Evolutionary conservation across 116 monocot species (phyloP).

Genomic region (Phalaenopsis hybrid): DNA sequence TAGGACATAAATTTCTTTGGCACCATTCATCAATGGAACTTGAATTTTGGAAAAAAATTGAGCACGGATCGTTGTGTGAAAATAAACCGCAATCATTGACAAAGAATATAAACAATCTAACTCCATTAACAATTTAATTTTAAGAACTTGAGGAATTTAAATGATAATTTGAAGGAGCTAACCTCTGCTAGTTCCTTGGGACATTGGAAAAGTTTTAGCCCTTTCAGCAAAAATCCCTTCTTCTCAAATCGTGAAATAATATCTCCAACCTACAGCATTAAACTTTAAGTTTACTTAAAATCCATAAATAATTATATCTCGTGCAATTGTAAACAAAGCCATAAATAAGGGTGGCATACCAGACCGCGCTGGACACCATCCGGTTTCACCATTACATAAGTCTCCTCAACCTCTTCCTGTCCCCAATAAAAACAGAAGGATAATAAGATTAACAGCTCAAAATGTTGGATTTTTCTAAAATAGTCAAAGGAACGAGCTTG

Average conservation of each 20-base stretch:
- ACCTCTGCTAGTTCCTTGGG: conserved; percentile 93
- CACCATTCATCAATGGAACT: too few relatives aligned
- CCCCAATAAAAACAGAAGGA: background rate
- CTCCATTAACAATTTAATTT: background rate
- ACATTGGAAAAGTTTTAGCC: conserved; percentile 87
- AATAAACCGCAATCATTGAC: too few relatives aligned
- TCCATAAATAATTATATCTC: background rate
- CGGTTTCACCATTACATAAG: conserved; percentile 92
- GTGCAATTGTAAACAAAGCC: background rate
- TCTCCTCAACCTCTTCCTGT: conserved; percentile 62
- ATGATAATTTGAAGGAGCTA: background rate
- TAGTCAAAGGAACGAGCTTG: background rate
- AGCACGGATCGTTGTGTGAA: too few relatives aligned
- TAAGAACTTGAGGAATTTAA: background rate
- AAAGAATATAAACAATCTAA: too few relatives aligned
- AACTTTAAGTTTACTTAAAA: background rate
- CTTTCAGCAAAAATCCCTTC: conserved; percentile 91
- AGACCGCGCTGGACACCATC: conserved; percentile 95
- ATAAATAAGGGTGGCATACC: conserved; percentile 28
- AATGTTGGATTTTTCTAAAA: background rate
- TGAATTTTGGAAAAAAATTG: too few relatives aligned
- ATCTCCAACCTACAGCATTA: conserved; percentile 66
- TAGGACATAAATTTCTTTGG: too few relatives aligned
- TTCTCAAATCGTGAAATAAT: conserved; percentile 96
- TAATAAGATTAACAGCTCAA: background rate